phyloP scores from a whole-genome alignment of 2,329 filamentous ascomycete species.

The Aschersonia sp. region DNA sequence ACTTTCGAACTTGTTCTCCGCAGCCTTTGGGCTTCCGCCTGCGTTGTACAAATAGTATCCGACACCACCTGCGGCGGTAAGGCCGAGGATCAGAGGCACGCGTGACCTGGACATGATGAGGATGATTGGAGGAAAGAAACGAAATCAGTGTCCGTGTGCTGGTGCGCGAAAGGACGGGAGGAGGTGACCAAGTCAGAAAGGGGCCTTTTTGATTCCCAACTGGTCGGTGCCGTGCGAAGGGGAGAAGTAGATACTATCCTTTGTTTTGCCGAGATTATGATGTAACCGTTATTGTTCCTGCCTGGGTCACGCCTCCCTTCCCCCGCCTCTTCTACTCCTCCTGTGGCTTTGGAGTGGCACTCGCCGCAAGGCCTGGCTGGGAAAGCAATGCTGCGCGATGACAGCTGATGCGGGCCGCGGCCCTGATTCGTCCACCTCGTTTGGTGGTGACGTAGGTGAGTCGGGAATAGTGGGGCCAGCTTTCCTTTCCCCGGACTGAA shows the following conservation, averaged over 20 bases:
- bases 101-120: slow-evolving; percentile 29
- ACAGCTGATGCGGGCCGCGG: neutral
- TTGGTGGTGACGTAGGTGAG: slow-evolving; percentile 5
- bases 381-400: neutral
- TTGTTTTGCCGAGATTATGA: too few relatives aligned
- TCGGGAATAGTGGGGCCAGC: neutral
- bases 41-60: slow-evolving; percentile 89
- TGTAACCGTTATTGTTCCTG: too few relatives aligned
- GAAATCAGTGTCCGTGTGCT: too few relatives aligned
- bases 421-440: slow-evolving; percentile 3
- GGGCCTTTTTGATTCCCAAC: too few relatives aligned
- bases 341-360: too few relatives aligned
- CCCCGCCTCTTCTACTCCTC: too few relatives aligned
- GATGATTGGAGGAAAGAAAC: neutral
- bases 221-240: too few relatives aligned
- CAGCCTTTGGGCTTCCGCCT: slow-evolving; percentile 66
- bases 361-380: neutral
- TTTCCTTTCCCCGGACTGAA: neutral
- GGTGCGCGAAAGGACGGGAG: too few relatives aligned
- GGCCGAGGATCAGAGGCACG: slow-evolving; percentile 37
- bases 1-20: slow-evolving; percentile 83
- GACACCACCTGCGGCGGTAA: slow-evolving; percentile 49
- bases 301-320: too few relatives aligned
- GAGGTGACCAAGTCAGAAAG: too few relatives aligned
- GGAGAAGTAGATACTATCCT: too few relatives aligned